Evolutionary conservation across 2,329 filamentous ascomycete genomes (phyloP).

Genomic region (Ophiostoma angusticollis): DNA sequence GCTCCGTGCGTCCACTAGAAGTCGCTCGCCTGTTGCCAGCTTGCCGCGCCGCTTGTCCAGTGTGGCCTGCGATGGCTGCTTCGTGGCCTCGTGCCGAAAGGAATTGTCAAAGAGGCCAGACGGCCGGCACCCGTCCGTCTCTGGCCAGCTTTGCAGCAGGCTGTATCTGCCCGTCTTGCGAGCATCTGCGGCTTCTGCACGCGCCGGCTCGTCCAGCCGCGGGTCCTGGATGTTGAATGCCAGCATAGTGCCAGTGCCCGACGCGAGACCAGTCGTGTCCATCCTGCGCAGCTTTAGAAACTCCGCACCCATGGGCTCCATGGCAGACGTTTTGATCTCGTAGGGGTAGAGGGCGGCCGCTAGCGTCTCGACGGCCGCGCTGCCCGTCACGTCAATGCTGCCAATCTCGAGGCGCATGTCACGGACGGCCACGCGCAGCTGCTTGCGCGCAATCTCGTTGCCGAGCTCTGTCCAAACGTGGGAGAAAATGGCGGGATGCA

Average conservation of each 20-base stretch:
- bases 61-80: slow-evolving; percentile 61
- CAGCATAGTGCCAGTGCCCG: slow-evolving; percentile 59
- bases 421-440: slow-evolving; percentile 50
- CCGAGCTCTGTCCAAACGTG: slow-evolving; percentile 54
- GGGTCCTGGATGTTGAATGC: slow-evolving; percentile 67
- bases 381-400: slow-evolving; percentile 46
- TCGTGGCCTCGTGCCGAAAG: slow-evolving; percentile 49
- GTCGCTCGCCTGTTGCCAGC: slow-evolving; percentile 43
- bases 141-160: slow-evolving; percentile 29
- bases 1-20: slow-evolving; percentile 47
- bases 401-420: slow-evolving; percentile 58
- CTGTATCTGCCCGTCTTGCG: slow-evolving; percentile 47
- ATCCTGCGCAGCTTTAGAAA: slow-evolving; percentile 40
- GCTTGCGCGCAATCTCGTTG: slow-evolving; percentile 40
- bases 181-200: slow-evolving; percentile 21
- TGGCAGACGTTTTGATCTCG: slow-evolving; percentile 17
- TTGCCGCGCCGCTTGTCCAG: slow-evolving; percentile 62
- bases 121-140: slow-evolving; percentile 24
- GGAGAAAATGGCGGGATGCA: slow-evolving; percentile 72
- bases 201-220: slow-evolving; percentile 62
- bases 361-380: slow-evolving; percentile 67
- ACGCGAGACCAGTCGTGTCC: slow-evolving; percentile 53
- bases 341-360: slow-evolving; percentile 52
- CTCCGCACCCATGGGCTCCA: slow-evolving; percentile 28
- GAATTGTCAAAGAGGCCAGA: slow-evolving; percentile 56